Evolutionary conservation across 208 protist genomes (phyloP), one percentile per base, ranked within the genome.

Genomic region (Leishmania lainsoni): DNA sequence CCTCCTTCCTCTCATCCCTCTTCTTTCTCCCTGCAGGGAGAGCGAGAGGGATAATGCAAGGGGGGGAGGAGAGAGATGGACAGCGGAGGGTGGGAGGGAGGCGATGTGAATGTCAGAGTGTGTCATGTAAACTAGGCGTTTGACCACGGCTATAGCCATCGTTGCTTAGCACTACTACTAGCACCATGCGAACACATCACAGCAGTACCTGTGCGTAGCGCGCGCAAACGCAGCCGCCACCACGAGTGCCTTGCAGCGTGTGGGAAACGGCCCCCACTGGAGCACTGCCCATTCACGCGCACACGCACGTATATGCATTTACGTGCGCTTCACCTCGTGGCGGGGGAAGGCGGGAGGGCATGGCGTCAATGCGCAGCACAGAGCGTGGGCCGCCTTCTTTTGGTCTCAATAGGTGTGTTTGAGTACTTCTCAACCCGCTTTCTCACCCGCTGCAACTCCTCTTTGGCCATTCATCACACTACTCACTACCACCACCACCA

Each of bases 91-190:
- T 3, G 20, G 22, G 12, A 26, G 22, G 12, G 58, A 63, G 63
- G 32, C 63, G 32, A 68, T 42, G 63, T 22, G 63, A 14, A 68
- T 42, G 63, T 20, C 63, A 26, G 12, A 10, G 58, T 32, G 22
- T 63, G 58, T n/a, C 26, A 68, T 68, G 63, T 68, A 68, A 32
- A 32, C 32, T 68, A 68, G 10, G 63, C 16, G 63, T 68, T 68
- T 22, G 29, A 39, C 63, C 39, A 12, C 63, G 32, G 32, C 29
- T 35, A 68, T 16, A 4, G 32, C 63, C 63, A 16, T 14, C 42
- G 63, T 22, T 68, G 29, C 39, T 32, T 68, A 16, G 14, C 1
- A 39, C 3, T 12, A 68, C 32, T 22, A 10, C 59, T 3, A 35
- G 22, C 10, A 32, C 10, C 20, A 58, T 26, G 54, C 10, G 32